Base-by-base conservation (phyloP, 2,329 filamentous ascomycete species). In the Pyricularia pennisetigena region DNA sequence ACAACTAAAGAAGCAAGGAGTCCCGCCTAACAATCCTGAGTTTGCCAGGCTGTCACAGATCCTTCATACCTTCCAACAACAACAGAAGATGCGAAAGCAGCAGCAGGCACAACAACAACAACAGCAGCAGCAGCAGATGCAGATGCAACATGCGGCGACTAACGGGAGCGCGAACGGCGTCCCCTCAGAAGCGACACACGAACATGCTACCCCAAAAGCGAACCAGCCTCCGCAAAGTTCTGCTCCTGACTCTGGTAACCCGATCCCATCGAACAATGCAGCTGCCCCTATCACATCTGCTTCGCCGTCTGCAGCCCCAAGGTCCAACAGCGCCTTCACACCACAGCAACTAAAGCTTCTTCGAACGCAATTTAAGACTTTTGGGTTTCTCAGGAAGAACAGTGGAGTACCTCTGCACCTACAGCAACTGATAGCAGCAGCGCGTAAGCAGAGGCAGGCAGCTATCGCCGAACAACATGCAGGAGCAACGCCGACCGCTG, bases 381-480 rank as follows among this genome's bases (percentile, higher is more conserved):
- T 97, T 80, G 96, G 96, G 79, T 85, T 93, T 72, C 83, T 99
- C 4, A 90, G 92, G 5, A 96, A 95, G 78, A 97, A 97, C 72
- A 84, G 90, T 16, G 90, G 93, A 0, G 87, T 98, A 3, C 93
- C 94, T 0, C 79, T 86, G 32, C 85, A 87, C 70, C 86, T 97
- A 71, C 93, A 97, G 76, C 91, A 94, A 74, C 88, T 91, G 65
- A 88, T 98, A 54, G 97, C 94, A 76, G 85, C 90, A 63, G 88
- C 90, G 69, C 87, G 90, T 65, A 86, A 89, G 72, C 88, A 89
- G 72, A 87, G 90, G 73, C 81, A 85, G 68, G 82, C 88, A 29
- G 82, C 86, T 16, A 79, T 79, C n/a, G 75, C 76, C 3, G 83
- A 85, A 69, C 78, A 82, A 64, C 74, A 82, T 2, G 80, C 82